Conservation (phyloP, 345 rosid genomes). For the Excoecaria agallocha region DNA sequence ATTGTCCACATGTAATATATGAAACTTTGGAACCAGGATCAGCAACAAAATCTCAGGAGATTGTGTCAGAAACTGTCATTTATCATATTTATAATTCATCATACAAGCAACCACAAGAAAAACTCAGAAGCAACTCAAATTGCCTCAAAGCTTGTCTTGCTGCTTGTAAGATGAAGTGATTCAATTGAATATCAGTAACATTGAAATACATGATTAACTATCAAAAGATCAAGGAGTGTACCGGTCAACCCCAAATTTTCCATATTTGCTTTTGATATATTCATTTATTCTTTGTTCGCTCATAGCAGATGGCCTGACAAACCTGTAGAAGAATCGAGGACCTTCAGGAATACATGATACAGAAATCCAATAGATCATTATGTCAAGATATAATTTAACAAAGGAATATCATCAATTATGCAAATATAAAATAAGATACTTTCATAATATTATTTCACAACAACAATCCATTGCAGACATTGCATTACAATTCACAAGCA, state of each 20-base stretch:
- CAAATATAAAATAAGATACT: not conserved
- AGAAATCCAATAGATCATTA: not conserved
- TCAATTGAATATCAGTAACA: not conserved
- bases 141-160: not conserved
- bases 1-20: not conserved
- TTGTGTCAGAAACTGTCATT: not conserved
- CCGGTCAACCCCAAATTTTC: slow-evolving; percentile 89
- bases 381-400: not conserved
- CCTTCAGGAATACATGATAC: not conserved
- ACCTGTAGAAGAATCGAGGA: slow-evolving; percentile 42
- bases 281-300: slow-evolving; percentile 61
- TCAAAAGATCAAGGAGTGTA: slow-evolving; percentile 31
- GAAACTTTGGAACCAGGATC: not conserved
- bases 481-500: not conserved
- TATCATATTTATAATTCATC: not conserved
- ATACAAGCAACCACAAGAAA: not conserved
- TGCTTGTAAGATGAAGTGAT: not conserved
- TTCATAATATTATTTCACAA: not conserved
- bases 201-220: not conserved
- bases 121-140: slow-evolving; percentile 1
- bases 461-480: not conserved
- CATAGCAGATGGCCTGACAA: slow-evolving; percentile 84
- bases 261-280: slow-evolving; percentile 82
- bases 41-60: not conserved
- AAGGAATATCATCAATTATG: not conserved